Evolutionary conservation across 768 basidiomycete species (phyloP).

Genomic region (Mycena olivaceomarginata): DNA sequence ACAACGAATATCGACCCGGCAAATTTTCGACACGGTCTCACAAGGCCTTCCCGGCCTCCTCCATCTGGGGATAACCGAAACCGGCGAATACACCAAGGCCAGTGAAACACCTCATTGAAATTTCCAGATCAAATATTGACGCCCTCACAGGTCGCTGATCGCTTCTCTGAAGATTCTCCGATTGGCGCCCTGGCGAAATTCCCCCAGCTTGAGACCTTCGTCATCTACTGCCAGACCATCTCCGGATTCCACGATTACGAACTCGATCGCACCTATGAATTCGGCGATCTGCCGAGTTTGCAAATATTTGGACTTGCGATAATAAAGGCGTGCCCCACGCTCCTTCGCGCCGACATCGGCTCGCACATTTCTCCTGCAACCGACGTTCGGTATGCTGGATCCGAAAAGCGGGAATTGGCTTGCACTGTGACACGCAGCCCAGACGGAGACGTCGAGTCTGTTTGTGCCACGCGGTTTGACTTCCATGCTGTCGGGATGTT

Average conservation of each 20-base stretch:
- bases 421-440: slow-evolving; percentile 20
- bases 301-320: slow-evolving; percentile 1
- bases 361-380: too few species aligned
- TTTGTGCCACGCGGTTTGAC: slow-evolving; percentile 2
- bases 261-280: neutral
- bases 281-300: slow-evolving; percentile 1
- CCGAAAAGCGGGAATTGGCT: neutral
- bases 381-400: neutral
- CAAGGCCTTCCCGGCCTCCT: slow-evolving; percentile 10
- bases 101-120: neutral
- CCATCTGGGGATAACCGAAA: slow-evolving; percentile 34
- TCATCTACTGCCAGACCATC: slow-evolving; percentile 32
- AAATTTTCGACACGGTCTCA: slow-evolving; percentile 15
- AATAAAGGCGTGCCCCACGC: slow-evolving; percentile 28
- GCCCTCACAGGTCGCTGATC: neutral
- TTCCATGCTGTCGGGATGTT: too few species aligned
- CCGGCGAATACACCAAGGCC: neutral
- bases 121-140: neutral
- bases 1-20: neutral
- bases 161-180: slow-evolving; percentile 8
- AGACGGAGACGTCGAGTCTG: neutral
- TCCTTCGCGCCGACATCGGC: slow-evolving; percentile 24
- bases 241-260: neutral
- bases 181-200: slow-evolving; percentile 18
- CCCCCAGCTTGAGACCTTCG: slow-evolving; percentile 20